Base-by-base conservation (phyloP, 163 green algal species). In the Volvox carteri region DNA sequence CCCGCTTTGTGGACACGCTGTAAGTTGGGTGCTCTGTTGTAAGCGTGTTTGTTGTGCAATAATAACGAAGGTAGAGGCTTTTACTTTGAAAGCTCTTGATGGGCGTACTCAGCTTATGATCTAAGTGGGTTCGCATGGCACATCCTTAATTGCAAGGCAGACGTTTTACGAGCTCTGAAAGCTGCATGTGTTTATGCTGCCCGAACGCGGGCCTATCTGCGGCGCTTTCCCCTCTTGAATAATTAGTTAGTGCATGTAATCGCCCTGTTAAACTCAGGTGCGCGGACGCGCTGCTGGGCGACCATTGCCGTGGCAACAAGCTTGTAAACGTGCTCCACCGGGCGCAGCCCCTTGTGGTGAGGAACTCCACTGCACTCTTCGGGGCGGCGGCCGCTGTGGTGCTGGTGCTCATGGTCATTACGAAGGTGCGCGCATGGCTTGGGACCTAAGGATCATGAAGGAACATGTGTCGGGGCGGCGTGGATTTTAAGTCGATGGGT, bases 311-410 rank as follows among this genome's bases (percentile, higher is more conserved):
- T 16, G 25, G 28, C 1, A 14, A 52, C 19, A 65, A 76, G 19
- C 6, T 28, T 4, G 77, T 46, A 37, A 52, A 76, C 50, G 4
- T 48, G 54, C 21, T 87, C 52, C 74, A 67, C 37, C 83, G 86
- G 48, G 58, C 88, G 56, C 80, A 74, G 37, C 89, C 85, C 12
- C 78, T 90, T 14, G 54, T 93, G n/a, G 56, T 56, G 1, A 67
- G 91, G 48, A 65, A 92, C 75, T 91, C 91, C 28, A 86, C 52
- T 21, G 23, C 86, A n/a, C 37, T 91, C 9, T 67, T 91, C 6
- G 89, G 74, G 30, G 62, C 44, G 35, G 39, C 87, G 33, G 52
- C 88, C 18, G 80, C 56, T 30, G 21, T 83, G 19, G 72, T 81
- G 37, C 48, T 92, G 28, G 73, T 92, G 30, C 50, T 92, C 30